These are phyloP conservation scores for Penicillium italicum DNA, from an alignment of 2,329 filamentous ascomycete genomes.

Conservation along the genomic window DNA sequence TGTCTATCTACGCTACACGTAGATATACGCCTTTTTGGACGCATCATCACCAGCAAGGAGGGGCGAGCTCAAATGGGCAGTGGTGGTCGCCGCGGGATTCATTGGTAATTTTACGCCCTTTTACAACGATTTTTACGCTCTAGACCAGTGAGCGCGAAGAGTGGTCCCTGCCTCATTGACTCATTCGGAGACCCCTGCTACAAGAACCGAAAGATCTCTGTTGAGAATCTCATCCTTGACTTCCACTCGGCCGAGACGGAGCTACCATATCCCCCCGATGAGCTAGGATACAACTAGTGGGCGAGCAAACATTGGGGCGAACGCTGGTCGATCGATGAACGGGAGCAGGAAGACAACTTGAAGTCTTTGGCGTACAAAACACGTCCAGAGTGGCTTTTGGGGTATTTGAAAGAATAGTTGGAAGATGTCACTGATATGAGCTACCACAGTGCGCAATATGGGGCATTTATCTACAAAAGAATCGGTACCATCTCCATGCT, in stretches of 20 bases:
- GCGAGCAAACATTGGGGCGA: neutral
- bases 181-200: neutral
- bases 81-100: neutral
- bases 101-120: neutral
- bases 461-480: neutral
- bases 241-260: neutral
- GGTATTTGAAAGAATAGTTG: rapidly evolving
- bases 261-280: neutral
- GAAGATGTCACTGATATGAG: neutral
- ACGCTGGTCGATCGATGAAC: neutral
- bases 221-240: neutral
- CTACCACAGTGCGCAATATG: neutral
- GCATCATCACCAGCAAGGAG: neutral
- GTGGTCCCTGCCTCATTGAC: no score
- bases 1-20: neutral
- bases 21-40: neutral
- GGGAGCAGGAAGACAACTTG: neutral
- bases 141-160: neutral
- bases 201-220: neutral
- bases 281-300: neutral
- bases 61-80: neutral
- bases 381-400: neutral
- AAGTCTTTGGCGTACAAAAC: neutral
- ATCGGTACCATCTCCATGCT: neutral
- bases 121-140: neutral